Evolutionary conservation across 2,329 filamentous ascomycete species (phyloP).

Genomic region (Sporothrix globosa): DNA sequence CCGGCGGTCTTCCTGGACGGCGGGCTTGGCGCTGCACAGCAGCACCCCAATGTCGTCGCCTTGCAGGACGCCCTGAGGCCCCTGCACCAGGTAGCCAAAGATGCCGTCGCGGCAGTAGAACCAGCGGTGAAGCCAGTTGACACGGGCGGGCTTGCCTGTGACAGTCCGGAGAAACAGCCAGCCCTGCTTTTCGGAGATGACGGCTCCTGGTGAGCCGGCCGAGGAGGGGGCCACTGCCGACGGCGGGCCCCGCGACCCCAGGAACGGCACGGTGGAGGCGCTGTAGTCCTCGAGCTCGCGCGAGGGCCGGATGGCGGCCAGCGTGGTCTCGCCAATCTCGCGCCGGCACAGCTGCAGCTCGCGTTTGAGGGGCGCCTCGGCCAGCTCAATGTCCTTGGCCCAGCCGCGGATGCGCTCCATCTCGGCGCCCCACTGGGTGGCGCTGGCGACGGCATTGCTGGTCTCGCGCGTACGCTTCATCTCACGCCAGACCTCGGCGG

Average conservation of each 20-base stretch:
- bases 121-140: constrained; percentile 90
- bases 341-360: constrained; percentile 79
- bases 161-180: constrained; percentile 86
- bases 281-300: constrained; percentile 93
- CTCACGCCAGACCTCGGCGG: constrained; percentile 85
- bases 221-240: background rate
- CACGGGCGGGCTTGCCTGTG: constrained; percentile 84
- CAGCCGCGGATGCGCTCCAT: constrained; percentile 92
- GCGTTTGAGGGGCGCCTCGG: constrained; percentile 79
- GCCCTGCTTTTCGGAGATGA: constrained; percentile 79
- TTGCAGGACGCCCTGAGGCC: constrained; percentile 83
- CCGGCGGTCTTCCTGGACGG: constrained; percentile 86
- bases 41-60: constrained; percentile 95
- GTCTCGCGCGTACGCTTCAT: constrained; percentile 73
- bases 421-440: constrained; percentile 71
- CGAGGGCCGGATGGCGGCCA: constrained; percentile 74
- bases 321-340: constrained; percentile 78
- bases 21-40: constrained; percentile 88
- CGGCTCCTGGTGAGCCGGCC: constrained; percentile 40
- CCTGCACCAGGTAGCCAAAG: constrained; percentile 91
- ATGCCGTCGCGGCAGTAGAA: constrained; percentile 95
- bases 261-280: constrained; percentile 83
- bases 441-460: constrained; percentile 52
- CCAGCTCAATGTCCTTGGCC: constrained; percentile 90
- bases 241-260: constrained; percentile 69